Percentiles rank a stretch among this genome's conserved stretches.
Conservation (phyloP, 306 rosid species). For the Psophocarpus tetragonolobus region DNA sequence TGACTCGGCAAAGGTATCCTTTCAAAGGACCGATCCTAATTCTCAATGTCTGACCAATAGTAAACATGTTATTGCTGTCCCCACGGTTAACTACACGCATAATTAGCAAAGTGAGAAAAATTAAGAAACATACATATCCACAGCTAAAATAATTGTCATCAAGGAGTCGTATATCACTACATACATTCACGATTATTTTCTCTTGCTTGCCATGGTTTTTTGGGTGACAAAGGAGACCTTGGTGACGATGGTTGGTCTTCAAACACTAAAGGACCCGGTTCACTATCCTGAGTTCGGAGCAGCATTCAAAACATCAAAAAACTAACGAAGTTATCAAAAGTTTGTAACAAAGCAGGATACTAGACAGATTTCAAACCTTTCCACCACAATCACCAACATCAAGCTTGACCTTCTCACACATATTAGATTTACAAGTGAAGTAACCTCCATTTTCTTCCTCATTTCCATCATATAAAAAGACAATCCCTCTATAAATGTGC, state of each 20-base stretch:
- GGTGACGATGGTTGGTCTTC: slow-evolving; percentile 83
- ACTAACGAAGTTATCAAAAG: not conserved
- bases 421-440: slow-evolving; percentile 69
- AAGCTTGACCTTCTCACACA: slow-evolving; percentile 84
- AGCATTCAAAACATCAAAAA: slow-evolving; percentile 22
- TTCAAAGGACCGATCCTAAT: slow-evolving; percentile 95
- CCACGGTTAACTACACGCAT: slow-evolving; percentile 71
- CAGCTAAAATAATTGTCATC: slow-evolving; percentile 18
- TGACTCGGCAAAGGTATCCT: slow-evolving; percentile 94
- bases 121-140: slow-evolving; percentile 25
- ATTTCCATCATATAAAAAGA: slow-evolving; percentile 68
- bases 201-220: slow-evolving; percentile 74
- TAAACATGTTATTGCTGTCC: slow-evolving; percentile 60
- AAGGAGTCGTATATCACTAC: slow-evolving; percentile 37
- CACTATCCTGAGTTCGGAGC: slow-evolving; percentile 63
- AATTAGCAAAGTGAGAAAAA: slow-evolving; percentile 26
- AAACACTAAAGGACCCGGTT: slow-evolving; percentile 50
- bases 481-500: slow-evolving; percentile 70
- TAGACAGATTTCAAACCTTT: slow-evolving; percentile 56
- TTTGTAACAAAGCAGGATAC: slow-evolving; percentile 1
- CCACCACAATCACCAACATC: slow-evolving; percentile 49
- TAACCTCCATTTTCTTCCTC: slow-evolving; percentile 79
- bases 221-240: slow-evolving; percentile 84
- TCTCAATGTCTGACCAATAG: slow-evolving; percentile 95
- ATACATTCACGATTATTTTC: slow-evolving; percentile 62